phyloP scores from a whole-genome alignment of 495 filamentous ascomycete genomes.

The Neurospora sp. region DNA sequence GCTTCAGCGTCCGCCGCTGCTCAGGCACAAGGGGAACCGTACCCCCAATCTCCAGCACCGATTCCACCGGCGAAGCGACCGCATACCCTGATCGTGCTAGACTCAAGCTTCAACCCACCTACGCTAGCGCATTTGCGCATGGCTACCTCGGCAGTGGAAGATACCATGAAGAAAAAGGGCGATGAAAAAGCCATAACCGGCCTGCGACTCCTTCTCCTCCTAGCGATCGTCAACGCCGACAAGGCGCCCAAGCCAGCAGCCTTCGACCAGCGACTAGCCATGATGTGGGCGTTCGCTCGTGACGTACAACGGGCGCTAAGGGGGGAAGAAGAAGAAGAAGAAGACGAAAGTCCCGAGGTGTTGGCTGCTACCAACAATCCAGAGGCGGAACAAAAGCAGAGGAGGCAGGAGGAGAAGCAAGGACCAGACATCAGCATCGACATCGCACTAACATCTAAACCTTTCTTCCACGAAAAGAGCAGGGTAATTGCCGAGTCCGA shows the following conservation, averaged over 20 bases:
- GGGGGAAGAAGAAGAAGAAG: neutral
- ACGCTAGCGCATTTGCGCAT: constrained; percentile 74
- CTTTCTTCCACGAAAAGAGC: constrained; percentile 81
- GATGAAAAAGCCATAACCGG: neutral
- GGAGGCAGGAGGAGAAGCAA: neutral
- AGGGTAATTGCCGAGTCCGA: constrained; percentile 48
- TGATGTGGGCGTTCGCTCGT: constrained; percentile 76
- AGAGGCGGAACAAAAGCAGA: constrained; percentile 3
- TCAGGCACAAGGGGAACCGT: neutral
- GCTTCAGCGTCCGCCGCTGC: constrained; percentile 8
- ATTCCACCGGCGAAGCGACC: constrained; percentile 17
- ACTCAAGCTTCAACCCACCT: constrained; percentile 94
- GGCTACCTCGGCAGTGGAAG: constrained; percentile 52
- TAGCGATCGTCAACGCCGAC: constrained; percentile 88
- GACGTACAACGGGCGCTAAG: constrained; percentile 37
- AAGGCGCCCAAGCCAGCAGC: constrained; percentile 75
- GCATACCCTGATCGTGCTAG: constrained; percentile 62
- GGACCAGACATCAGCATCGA: constrained; percentile 44
- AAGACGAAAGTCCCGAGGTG: neutral
- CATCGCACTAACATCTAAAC: constrained; percentile 69
- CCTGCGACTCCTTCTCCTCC: constrained; percentile 62
- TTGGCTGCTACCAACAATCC: neutral
- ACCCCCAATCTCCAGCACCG: neutral
- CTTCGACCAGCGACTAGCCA: constrained; percentile 70
- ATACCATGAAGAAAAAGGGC: constrained; percentile 16